These are phyloP conservation scores for Pythium aristosporum DNA, from an alignment of 352 stramenopile genomes.

Conservation along the genomic window DNA sequence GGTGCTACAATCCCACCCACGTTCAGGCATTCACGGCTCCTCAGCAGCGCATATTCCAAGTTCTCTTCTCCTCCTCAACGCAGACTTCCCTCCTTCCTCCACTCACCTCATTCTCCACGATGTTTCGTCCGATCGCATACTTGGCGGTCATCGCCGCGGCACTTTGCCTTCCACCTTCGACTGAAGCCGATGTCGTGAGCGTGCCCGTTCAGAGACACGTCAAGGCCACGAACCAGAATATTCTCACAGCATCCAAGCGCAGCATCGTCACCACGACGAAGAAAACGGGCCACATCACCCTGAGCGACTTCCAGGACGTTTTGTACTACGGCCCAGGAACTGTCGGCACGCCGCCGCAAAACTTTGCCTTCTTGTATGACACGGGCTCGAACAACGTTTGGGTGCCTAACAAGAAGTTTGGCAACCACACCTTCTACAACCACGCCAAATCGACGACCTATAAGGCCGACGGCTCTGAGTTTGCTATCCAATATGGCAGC, in stretches of 20 bases:
- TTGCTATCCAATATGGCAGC: neutral
- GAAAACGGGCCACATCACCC: constrained; percentile 50
- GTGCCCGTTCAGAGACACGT: constrained; percentile 45
- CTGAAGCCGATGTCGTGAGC: constrained; percentile 39
- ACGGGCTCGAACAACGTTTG: constrained; percentile 97
- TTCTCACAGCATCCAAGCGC: constrained; percentile 23
- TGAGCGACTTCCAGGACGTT: constrained; percentile 91
- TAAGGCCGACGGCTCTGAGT: neutral
- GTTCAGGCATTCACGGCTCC: neutral
- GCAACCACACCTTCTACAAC: neutral
- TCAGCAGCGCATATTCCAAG: neutral
- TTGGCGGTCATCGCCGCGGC: constrained; percentile 18
- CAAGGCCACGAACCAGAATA: neutral
- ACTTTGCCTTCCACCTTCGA: neutral
- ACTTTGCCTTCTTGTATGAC: constrained; percentile 95
- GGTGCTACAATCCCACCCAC: too few relatives aligned
- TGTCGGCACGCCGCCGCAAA: constrained; percentile 89
- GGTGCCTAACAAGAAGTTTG: constrained; percentile 73
- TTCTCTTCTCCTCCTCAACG: neutral
- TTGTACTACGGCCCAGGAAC: constrained; percentile 93
- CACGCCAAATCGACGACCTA: neutral
- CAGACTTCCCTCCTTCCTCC: neutral
- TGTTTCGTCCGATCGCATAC: constrained; percentile 27
- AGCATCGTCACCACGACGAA: constrained; percentile 34
- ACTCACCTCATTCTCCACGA: neutral